Base-by-base conservation (phyloP, 768 basidiomycete genomes). In the Cystobasidium tubakii region DNA sequence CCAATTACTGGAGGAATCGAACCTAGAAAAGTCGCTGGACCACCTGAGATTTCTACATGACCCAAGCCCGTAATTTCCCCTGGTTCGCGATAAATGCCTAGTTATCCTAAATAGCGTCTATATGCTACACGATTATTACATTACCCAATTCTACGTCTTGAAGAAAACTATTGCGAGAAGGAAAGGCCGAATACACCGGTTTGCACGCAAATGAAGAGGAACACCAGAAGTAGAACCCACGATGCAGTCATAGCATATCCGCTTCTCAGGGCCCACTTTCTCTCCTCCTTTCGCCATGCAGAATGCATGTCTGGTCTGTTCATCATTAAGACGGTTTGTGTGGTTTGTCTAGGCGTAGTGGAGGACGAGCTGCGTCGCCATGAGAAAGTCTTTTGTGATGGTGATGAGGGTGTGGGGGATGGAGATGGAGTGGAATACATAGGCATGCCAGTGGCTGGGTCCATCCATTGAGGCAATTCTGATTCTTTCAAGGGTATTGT, bases 21-120 rank as follows among this genome's bases (percentile, higher is more conserved):
- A 75, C 73, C 75, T 50, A 71, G 83, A 29, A 83, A 83, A 66
- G 83, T 83, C 1, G 83, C 83, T 0, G 77, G 76, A 1, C 79
- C 79, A 15, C 62, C 62, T 2, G 57, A 46, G 10, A 43, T 21
- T 29, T 29, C 57, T 29, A 34, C 33, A 6, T 60, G 27, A 29
- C 25, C 25, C n/a, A n/a, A 27, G 6, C 29, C 25, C 10, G 23
- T 53, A 50, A n/a, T n/a, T n/a, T n/a, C n/a, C n/a, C n/a, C n/a
- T n/a, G n/a, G n/a, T 12, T 63, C 23, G 25, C 62, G n/a, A 1
- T 17, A 19, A 31, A 39, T 65, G 34, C 31, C 10, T 65, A 29
- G 34, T 36, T 21, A 39, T 12, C 57, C 57, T 19, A 17, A 50
- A 50, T n/a, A 65, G 12, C 9, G 25, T 39, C 39, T 39, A 65